A percentile compares a stretch with the other conserved stretches of the same genome.
phyloP scores from a whole-genome alignment of 345 rosid species.

The Schrenkiella parvula region DNA sequence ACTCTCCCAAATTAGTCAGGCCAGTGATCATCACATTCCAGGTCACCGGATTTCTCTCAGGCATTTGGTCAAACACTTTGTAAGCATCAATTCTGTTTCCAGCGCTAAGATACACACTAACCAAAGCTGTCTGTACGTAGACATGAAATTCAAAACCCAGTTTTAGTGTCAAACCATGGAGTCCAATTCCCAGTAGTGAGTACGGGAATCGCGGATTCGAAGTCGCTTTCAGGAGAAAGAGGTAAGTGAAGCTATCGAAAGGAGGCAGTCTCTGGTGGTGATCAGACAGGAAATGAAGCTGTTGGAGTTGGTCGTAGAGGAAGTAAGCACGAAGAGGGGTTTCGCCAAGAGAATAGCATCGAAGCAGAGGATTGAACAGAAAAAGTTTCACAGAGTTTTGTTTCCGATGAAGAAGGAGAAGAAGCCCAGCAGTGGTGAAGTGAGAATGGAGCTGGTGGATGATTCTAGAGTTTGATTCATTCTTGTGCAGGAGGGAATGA shows the following conservation, averaged over 20 bases:
- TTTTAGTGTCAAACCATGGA: slow-evolving; percentile 55
- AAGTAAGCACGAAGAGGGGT: slow-evolving; percentile 42
- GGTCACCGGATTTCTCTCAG: slow-evolving; percentile 50
- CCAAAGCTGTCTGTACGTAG: slow-evolving; percentile 67
- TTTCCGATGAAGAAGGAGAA: slow-evolving; percentile 22
- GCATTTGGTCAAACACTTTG: slow-evolving; percentile 69
- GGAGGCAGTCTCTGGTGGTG: slow-evolving; percentile 19
- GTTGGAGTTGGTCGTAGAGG: slow-evolving; percentile 46
- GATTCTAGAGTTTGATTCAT: slow-evolving; percentile 30
- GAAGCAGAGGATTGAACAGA: slow-evolving; percentile 53
- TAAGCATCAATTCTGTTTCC: slow-evolving; percentile 35
- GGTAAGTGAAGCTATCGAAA: slow-evolving; percentile 66
- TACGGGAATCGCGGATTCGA: slow-evolving; percentile 30
- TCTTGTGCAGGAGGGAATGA: slow-evolving; percentile 32
- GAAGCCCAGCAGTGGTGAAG: slow-evolving; percentile 36
- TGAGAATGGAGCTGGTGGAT: slow-evolving; percentile 49
- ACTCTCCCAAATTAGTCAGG: slow-evolving; percentile 52
- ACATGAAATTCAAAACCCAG: slow-evolving; percentile 58
- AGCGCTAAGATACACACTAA: slow-evolving; percentile 37
- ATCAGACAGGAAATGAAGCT: slow-evolving; percentile 24
- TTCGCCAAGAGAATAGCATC: slow-evolving; percentile 45
- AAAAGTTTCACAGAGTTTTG: slow-evolving; percentile 10
- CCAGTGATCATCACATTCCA: slow-evolving; percentile 89
- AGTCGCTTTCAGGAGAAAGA: slow-evolving; percentile 48
- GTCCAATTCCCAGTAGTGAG: slow-evolving; percentile 43